A percentile compares a stretch with the other conserved stretches of the same genome.
Evolutionary conservation across 495 filamentous ascomycete genomes (phyloP).

Genomic region (Copromyces sp.): DNA sequence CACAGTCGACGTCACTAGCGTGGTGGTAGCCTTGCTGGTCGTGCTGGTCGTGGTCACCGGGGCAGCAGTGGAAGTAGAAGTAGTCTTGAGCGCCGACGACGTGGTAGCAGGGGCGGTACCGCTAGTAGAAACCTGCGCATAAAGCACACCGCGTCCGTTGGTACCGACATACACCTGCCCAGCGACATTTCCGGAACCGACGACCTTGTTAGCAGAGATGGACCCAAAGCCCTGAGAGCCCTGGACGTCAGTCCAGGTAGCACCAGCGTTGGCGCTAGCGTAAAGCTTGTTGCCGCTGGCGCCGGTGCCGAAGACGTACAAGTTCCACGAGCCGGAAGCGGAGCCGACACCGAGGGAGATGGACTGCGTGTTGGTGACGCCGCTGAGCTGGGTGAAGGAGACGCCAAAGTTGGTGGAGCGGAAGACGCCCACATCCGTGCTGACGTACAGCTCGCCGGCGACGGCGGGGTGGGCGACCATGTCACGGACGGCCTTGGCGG

Average conservation of each 20-base stretch:
- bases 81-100: background rate
- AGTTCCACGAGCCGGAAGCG: constrained; percentile 25
- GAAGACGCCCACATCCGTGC: constrained; percentile 44
- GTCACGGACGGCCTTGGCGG: constrained; percentile 31
- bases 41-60: background rate
- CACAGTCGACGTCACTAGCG: constrained; percentile 9
- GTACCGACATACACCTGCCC: constrained; percentile 49
- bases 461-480: constrained; percentile 39
- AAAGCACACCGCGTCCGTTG: constrained; percentile 49
- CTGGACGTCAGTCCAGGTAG: constrained; percentile 44
- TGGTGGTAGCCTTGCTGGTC: constrained; percentile 8
- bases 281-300: constrained; percentile 37
- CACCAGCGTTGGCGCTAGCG: constrained; percentile 37
- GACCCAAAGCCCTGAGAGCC: constrained; percentile 43
- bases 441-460: constrained; percentile 44
- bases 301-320: constrained; percentile 43
- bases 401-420: constrained; percentile 39
- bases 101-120: constrained; percentile 1
- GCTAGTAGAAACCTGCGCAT: constrained; percentile 23
- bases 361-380: constrained; percentile 32
- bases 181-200: constrained; percentile 38
- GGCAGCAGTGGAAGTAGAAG: constrained; percentile 3
- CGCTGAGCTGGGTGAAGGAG: constrained; percentile 32
- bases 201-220: constrained; percentile 34
- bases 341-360: constrained; percentile 35